Percentiles rank a stretch among this genome's conserved stretches.
Conservation (phyloP, 768 basidiomycete genomes). For the Lactarius akahatsu region DNA sequence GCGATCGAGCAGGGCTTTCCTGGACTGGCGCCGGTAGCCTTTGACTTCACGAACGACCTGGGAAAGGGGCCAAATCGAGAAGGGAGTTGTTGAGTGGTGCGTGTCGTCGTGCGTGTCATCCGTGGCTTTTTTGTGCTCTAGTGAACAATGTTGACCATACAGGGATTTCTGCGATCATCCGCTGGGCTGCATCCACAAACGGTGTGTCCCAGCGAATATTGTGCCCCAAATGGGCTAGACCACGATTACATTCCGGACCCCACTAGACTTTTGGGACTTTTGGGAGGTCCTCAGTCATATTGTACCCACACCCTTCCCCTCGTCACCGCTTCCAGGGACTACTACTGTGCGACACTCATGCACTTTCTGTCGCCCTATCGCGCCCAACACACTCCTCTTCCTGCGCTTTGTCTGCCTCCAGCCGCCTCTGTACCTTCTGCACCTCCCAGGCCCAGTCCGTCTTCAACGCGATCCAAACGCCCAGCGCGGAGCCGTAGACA, state of each 20-base stretch:
- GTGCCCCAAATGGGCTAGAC: not conserved
- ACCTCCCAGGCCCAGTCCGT: conserved; percentile 75
- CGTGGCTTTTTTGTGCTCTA: not conserved
- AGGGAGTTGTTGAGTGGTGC: not conserved
- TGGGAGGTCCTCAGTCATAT: not conserved
- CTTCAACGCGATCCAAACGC: conserved; percentile 51
- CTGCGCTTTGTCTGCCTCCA: conserved; percentile 36
- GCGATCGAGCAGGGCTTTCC: not conserved
- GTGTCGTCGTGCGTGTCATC: not conserved
- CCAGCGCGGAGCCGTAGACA: conserved; percentile 53
- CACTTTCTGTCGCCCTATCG: not conserved
- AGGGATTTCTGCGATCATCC: not conserved
- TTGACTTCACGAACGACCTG: not conserved
- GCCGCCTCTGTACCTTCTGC: conserved; percentile 52
- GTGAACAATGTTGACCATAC: not conserved
- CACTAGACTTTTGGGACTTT: not conserved
- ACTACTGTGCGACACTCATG: not conserved
- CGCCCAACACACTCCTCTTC: not conserved
- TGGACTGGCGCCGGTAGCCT: not conserved
- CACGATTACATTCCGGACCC: not conserved
- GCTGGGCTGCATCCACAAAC: not conserved
- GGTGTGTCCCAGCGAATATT: not conserved
- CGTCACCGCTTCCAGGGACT: not conserved
- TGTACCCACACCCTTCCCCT: not conserved
- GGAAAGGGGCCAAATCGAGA: not conserved